A percentile compares a stretch with the other conserved stretches of the same genome.
phyloP scores from a whole-genome alignment of 768 basidiomycete genomes.

The Collybia sordida region DNA sequence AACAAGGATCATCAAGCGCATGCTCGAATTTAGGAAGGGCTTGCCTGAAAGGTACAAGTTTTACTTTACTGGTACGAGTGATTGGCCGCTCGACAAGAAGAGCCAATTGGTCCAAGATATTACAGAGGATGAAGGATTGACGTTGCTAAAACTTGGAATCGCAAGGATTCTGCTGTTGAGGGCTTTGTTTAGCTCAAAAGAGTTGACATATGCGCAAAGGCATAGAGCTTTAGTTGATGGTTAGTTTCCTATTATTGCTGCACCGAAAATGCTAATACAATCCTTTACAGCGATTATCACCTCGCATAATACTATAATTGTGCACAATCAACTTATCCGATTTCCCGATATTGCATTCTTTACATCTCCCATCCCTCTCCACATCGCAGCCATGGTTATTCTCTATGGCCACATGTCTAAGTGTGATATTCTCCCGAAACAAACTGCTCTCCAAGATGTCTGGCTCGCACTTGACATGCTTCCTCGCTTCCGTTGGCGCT shows the following conservation, averaged over 20 bases:
- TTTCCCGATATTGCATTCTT: constrained; percentile 89
- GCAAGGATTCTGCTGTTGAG: constrained; percentile 75
- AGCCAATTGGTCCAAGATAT: constrained; percentile 70
- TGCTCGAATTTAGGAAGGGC: constrained; percentile 66
- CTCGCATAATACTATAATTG: constrained; percentile 83
- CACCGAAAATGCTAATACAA: neutral
- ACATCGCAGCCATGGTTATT: constrained; percentile 91
- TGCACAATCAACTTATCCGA: constrained; percentile 80
- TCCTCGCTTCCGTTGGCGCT: constrained; percentile 88
- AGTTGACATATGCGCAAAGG: constrained; percentile 62
- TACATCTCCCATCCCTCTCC: constrained; percentile 84
- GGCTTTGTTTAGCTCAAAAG: constrained; percentile 77
- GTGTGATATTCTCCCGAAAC: constrained; percentile 61
- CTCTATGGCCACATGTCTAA: constrained; percentile 84
- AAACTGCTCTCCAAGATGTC: constrained; percentile 76
- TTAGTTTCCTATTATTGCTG: constrained; percentile 27
- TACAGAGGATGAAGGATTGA: constrained; percentile 79
- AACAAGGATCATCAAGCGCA: constrained; percentile 74
- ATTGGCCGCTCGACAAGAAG: constrained; percentile 68
- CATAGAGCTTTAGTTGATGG: constrained; percentile 78
- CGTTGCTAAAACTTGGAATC: constrained; percentile 81
- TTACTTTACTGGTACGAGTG: constrained; percentile 78
- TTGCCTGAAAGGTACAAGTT: constrained; percentile 71
- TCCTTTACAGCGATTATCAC: constrained; percentile 67
- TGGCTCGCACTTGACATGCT: constrained; percentile 89